Conservation (phyloP, 2,329 filamentous ascomycete species). For the Venturia effusa region DNA sequence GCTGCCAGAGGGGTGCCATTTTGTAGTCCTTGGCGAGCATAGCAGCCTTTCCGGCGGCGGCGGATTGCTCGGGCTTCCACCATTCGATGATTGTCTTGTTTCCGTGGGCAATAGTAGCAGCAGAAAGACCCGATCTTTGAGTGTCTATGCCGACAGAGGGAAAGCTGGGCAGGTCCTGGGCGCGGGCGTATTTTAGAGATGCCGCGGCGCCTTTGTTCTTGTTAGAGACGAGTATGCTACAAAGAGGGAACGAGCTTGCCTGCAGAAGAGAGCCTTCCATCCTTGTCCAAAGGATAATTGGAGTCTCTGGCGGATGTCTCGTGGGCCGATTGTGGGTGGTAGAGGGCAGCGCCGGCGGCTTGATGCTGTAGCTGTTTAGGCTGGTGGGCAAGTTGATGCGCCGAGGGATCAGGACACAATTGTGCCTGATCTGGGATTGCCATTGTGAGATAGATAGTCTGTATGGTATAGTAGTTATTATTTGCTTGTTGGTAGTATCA, state of each 20-base stretch:
- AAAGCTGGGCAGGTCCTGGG: slow-evolving; percentile 63
- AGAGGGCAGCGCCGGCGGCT: slow-evolving; percentile 52
- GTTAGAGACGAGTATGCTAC: not conserved
- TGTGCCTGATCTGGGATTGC: not conserved
- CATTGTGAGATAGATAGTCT: not conserved
- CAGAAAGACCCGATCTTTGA: slow-evolving; percentile 56
- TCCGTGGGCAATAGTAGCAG: slow-evolving; percentile 62
- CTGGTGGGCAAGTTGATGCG: slow-evolving; percentile 23
- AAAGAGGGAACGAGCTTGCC: slow-evolving; percentile 29
- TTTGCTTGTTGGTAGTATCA: not conserved
- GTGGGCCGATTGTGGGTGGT: slow-evolving; percentile 33
- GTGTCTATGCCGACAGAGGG: slow-evolving; percentile 53
- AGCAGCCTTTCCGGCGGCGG: slow-evolving; percentile 48
- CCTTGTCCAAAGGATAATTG: slow-evolving; percentile 33
- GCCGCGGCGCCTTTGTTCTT: slow-evolving; percentile 38
- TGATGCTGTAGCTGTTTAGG: slow-evolving; percentile 31
- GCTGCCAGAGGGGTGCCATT: slow-evolving; percentile 51
- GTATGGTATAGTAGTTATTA: not conserved
- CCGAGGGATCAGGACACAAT: slow-evolving; percentile 34
- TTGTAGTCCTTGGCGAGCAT: slow-evolving; percentile 50
- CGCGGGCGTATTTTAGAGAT: slow-evolving; percentile 60
- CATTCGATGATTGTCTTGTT: slow-evolving; percentile 54
- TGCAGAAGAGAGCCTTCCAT: slow-evolving; percentile 47
- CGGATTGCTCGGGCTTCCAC: slow-evolving; percentile 54
- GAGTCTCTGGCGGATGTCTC: slow-evolving; percentile 16